Evolutionary conservation across 108 stramenopile species (phyloP), one percentile per base, ranked within the genome.

Genomic region (Cyclostephanos invisitatus): DNA sequence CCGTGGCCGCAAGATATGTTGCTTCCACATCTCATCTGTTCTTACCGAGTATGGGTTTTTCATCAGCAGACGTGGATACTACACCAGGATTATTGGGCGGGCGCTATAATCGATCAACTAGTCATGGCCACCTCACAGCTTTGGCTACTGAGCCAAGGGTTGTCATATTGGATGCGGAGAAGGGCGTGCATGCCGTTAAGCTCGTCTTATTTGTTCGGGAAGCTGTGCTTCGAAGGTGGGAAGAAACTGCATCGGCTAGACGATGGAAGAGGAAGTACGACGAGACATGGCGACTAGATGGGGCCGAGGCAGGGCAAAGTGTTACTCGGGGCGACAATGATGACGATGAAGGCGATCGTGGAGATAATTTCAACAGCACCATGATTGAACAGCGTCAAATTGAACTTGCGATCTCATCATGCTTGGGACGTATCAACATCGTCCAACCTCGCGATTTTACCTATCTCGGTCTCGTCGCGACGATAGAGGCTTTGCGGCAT

Each of bases 381-480:
- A 42, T 48, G 1, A 28, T 28, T 10, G 81, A 82, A 53, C 72
- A 74, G 36, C 60, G 44, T 21, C 72, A 64, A 44, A 82, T 82
- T 35, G 77, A 82, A 36, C 38, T 40, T 18, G 40, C 61, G 15
- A 78, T 82, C 40, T 59, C 66, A 7, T 78, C 72, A 25, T 77
- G 77, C 60, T 60, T 82, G 48, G 77, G 72, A n/a, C 29, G 81
- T 9, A 82, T 82, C 18, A 72, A 82, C 28, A 69, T 82, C 38
- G 64, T 82, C 20, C 71, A 78, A 69, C 72, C 81, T 50, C 68
- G 69, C n/a, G 80, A 81, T 67, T 74, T 81, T 37, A 81, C 80
- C 17, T 74, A 81, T 42, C 73, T 81, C 17, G 66, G 64, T 67
- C 80, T 81, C 12, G 80, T 81, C n/a, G 80, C 80, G 38, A 81